Evolutionary conservation across 768 basidiomycete genomes (phyloP).

Genomic region (Crassisporium funariophilum): DNA sequence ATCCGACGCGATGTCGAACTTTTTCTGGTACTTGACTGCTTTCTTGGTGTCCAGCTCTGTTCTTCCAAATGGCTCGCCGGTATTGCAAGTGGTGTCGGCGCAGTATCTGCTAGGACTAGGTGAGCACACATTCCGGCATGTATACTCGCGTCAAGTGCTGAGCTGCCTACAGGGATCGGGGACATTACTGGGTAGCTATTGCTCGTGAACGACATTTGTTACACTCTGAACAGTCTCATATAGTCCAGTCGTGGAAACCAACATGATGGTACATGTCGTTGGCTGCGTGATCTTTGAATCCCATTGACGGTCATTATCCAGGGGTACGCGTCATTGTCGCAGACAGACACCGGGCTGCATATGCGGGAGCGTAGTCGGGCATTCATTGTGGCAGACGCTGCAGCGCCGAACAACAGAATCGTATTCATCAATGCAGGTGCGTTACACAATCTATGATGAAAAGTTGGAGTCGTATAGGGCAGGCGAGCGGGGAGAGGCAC

Average conservation of each 20-base stretch:
- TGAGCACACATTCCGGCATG: too few relatives aligned
- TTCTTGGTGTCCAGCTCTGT: constrained; percentile 41
- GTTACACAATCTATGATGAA: constrained; percentile 19
- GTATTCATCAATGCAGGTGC: constrained; percentile 78
- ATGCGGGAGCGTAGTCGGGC: constrained; percentile 80
- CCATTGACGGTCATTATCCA: constrained; percentile 23
- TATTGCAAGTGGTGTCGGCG: constrained; percentile 34
- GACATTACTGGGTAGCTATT: too few relatives aligned
- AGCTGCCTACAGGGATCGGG: too few relatives aligned
- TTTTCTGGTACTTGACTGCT: constrained; percentile 45
- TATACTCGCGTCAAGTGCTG: too few relatives aligned
- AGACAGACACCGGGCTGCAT: constrained; percentile 75
- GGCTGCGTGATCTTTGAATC: background rate
- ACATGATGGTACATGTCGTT: constrained; percentile 64
- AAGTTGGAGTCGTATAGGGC: too few relatives aligned
- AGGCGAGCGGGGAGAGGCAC: too few relatives aligned
- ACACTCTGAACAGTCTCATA: constrained; percentile 10
- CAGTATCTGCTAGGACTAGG: constrained; percentile 64
- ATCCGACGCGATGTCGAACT: constrained; percentile 39
- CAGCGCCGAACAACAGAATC: constrained; percentile 56
- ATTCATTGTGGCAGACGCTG: constrained; percentile 69
- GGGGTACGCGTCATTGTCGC: constrained; percentile 68
- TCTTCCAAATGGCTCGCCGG: constrained; percentile 27
- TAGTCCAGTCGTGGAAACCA: constrained; percentile 79
- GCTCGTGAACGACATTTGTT: too few relatives aligned